Evolutionary conservation across 805 yeast species (phyloP).

Genomic region (Candida easanensis): DNA sequence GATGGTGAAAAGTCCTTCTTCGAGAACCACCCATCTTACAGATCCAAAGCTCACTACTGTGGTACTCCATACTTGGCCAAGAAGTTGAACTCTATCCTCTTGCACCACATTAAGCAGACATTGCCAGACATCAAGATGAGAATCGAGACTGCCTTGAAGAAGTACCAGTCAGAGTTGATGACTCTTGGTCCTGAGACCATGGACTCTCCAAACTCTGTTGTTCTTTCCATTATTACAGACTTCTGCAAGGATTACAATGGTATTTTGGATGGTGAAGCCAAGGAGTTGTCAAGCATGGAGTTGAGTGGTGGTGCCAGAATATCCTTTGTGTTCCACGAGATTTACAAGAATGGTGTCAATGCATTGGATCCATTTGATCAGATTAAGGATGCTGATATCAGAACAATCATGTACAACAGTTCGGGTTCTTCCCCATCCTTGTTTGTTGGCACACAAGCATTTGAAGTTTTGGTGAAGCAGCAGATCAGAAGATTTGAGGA

Average conservation of each 20-base stretch:
- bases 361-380: slow-evolving; percentile 96
- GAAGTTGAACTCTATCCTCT: slow-evolving; percentile 80
- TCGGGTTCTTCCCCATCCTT: slow-evolving; percentile 95
- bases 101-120: slow-evolving; percentile 85
- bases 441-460: slow-evolving; percentile 96
- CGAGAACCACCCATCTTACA: slow-evolving; percentile 86
- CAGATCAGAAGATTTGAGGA: slow-evolving; percentile 94
- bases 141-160: slow-evolving; percentile 79
- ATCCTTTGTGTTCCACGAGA: slow-evolving; percentile 94
- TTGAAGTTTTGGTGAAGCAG: slow-evolving; percentile 92
- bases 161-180: slow-evolving; percentile 76
- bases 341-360: slow-evolving; percentile 86
- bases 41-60: slow-evolving; percentile 91
- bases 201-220: slow-evolving; percentile 87
- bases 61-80: slow-evolving; percentile 98
- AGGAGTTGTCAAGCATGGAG: slow-evolving; percentile 84
- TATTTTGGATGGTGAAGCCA: slow-evolving; percentile 88
- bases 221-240: slow-evolving; percentile 87
- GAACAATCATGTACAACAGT: slow-evolving; percentile 95
- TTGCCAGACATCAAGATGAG: slow-evolving; percentile 91
- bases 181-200: slow-evolving; percentile 85
- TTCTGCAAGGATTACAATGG: slow-evolving; percentile 89
- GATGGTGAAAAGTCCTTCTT: slow-evolving; percentile 77
- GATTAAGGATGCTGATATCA: slow-evolving; percentile 90
- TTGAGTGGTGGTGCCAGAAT: slow-evolving; percentile 98